Evolutionary conservation across 164 flowering plant species (phyloP), one percentile per base, ranked within the genome.

Genomic region (Tinospora cordifolia): DNA sequence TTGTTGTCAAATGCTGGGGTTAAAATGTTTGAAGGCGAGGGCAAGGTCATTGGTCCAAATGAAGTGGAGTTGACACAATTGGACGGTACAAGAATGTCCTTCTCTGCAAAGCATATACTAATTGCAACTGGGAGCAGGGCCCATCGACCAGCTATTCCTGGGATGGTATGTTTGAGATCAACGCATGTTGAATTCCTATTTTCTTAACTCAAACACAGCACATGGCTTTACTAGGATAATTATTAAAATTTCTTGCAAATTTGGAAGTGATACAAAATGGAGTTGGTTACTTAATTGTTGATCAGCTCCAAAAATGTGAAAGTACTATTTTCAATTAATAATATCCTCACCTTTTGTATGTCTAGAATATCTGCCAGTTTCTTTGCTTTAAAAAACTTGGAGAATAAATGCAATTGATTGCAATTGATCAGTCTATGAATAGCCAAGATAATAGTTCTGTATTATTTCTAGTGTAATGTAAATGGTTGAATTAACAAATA

Each of bases 121-220:
- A 87, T 94, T 73, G 91, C 98, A 73, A 94, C 99, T 72, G 99
- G 99, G 22, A 85, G 99, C 71, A 76, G 97, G 75, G 99, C 99
- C 70, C 89, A 84, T 3, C 85, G 86, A 65, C 84, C 88, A 26
- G 12, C 69, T 69, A 92, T 94, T 79, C 90, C 93, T 68, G 99
- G 99, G 49, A 79, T 90, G 87, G 95, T 90, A 81, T 21, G 10
- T 21, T 54, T 54, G 0, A 19, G n/a, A n/a, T 10, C 8, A 54
- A 54, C n/a, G 24, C 22, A 54, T 17, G 19, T 7, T 19, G 60
- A 21, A 14, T 19, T 54, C 59, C n/a, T 21, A 19, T 15, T 7
- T 54, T 8, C n/a, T 54, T 21, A 44, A 19, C 60, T 54, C 24
- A 54, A 54, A 21, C 21, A 19, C 6, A 54, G n/a, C 7, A 2